Evolutionary conservation across 495 filamentous ascomycete species (phyloP), one percentile per base, ranked within the genome.

Genomic region (Pyrenula massariospora): DNA sequence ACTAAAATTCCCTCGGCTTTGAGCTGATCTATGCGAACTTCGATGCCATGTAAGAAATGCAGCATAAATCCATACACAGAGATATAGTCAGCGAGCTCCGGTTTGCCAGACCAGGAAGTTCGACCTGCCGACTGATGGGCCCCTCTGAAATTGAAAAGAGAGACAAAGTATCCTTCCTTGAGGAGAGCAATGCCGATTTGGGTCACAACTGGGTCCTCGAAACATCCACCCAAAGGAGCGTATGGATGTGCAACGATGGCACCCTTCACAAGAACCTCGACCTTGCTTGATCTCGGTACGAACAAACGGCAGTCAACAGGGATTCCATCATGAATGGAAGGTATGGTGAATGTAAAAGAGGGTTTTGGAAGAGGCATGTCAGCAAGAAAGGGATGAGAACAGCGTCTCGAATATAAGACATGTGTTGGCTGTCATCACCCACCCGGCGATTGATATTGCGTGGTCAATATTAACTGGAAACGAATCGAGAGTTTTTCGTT

Each of bases 101-200:
- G 77, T 61, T 82, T 88, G 10, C 81, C 85, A 11, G 86, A 89
- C 91, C 91, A 98, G 52, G 84, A 88, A 1, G 92, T 95, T 22
- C 77, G 77, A 12, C 89, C 90, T 48, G 81, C 77, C 0, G 88
- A 91, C 20, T 67, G 68, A n/a, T 81, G 81, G 0, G 88, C 89
- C 55, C 93, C 93, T 68, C 93, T 82, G 61, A 96, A 96, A 64
- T 98, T 96, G 67, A 97, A 96, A 1, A 89, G 95, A 3, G 77
- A 86, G 19, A 96, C 88, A 1, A 94, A 67, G 62, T 79, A 92
- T 19, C 87, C 89, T 22, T 73, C 63, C 2, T 74, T 67, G 5
- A 95, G 66, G 22, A 96, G 73, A 55, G 84, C 83, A 1, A 67
- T 66, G 1, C 78, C 80, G 12, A 87, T 66, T 22, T 80, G 70